Evolutionary conservation across 345 rosid species (phyloP), one percentile per base, ranked within the genome.

Genomic region (Iberis pinnata): DNA sequence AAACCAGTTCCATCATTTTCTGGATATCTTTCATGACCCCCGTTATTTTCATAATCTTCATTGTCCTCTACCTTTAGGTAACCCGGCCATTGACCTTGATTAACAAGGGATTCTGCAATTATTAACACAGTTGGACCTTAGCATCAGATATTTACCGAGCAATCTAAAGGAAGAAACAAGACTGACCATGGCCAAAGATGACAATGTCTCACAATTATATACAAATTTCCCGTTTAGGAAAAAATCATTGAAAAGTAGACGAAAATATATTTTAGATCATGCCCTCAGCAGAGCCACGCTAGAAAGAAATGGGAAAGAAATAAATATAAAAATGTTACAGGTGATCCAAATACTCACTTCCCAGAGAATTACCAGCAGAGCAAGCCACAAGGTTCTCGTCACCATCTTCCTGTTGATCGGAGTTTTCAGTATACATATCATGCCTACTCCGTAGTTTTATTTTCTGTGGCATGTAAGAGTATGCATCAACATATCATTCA

Each of bases 31-130:
- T 82, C 90, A 70, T 78, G 85, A 49, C 57, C 43, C 56, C 58
- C 74, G 18, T 77, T 83, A 73, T 76, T 86, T 58, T 76, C 83
- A 60, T 52, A 72, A 53, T 73, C 83, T 4, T 81, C 90, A 49
- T 68, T 71, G 31, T 88, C 93, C 56, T 78, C 95, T 37, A 51
- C 61, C 73, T 92, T 85, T 64, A 72, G 64, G 52, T 80, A 77
- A 73, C 77, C 77, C 22, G 84, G 74, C 63, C 60, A 66, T 27
- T 73, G 81, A 53, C 89, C 87, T 72, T 75, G 87, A 74, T 60
- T 72, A 60, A 69, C 71, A 71, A 79, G 74, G 37, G 69, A 68
- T 69, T 68, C 83, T 79, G 73, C 39, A 69, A 10, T 41, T 68
- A 57, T 54, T 43, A 71, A 70, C 53, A 69, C 47, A 32, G 61